Conservation (phyloP, 148 eudicot genomes). For the Rhododendron molle region DNA sequence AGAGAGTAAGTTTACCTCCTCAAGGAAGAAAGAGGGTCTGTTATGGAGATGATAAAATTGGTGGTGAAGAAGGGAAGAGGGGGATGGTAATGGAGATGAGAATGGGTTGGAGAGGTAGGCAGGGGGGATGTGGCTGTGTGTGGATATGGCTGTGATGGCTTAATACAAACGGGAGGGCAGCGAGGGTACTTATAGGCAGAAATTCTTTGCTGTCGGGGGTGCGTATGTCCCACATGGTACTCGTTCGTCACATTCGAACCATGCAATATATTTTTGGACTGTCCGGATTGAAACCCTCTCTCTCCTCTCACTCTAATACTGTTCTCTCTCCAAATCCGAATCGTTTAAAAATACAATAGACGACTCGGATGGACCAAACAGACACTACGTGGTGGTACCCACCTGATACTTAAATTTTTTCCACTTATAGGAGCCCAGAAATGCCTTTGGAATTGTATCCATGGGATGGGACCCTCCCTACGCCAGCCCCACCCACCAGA, state of each 20-base stretch:
- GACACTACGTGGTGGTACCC: no score
- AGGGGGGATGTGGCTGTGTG: neutral
- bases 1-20: conserved; percentile 1
- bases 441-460: neutral
- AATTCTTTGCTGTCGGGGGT: no score
- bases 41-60: conserved; percentile 3
- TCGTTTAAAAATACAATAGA: no score
- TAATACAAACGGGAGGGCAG: conserved; percentile 12
- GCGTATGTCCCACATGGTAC: no score
- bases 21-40: conserved; percentile 16
- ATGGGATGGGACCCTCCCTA: neutral
- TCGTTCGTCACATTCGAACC: accelerated
- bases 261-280: no score
- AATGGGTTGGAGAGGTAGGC: neutral
- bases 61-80: neutral
- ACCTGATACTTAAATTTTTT: no score
- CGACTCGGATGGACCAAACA: accelerated
- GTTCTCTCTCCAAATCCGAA: no score
- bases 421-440: conserved; percentile 32
- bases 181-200: conserved; percentile 52
- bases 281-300: no score
- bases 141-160: conserved; percentile 22
- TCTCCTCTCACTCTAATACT: no score
- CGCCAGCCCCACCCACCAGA: neutral
- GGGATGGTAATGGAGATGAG: neutral